Percentiles rank a stretch among this genome's conserved stretches.
phyloP scores from a whole-genome alignment of 1,284 basidiomycete species.

The Ganoderma leucocontextum region DNA sequence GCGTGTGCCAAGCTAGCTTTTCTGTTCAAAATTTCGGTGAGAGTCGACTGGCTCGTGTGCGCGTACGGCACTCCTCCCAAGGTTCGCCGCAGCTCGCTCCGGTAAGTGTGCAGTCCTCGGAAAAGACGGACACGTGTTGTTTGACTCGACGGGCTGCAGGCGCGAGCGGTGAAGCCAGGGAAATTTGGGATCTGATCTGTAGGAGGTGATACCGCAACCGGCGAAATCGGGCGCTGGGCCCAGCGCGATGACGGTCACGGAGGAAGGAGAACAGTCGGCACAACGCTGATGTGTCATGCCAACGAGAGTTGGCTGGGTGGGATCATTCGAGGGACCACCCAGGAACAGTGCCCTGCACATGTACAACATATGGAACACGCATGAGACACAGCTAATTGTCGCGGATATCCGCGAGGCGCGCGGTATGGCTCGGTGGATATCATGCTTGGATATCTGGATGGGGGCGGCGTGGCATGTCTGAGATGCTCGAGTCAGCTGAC shows the following conservation, averaged over 20 bases:
- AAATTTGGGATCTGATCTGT: slow-evolving; percentile 3
- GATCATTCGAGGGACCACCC: slow-evolving; percentile 14
- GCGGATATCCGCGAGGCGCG: slow-evolving; percentile 15
- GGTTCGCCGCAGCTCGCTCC: slow-evolving; percentile 9
- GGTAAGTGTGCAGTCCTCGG: slow-evolving; percentile 2
- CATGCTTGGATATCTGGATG: not conserved
- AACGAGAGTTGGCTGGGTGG: slow-evolving; percentile 24
- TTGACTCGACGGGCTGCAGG: slow-evolving; percentile 6
- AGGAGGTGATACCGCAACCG: not conserved
- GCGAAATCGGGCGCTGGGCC: slow-evolving; percentile 15
- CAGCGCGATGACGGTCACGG: slow-evolving; percentile 20
- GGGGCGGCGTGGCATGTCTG: not conserved
- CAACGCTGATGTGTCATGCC: slow-evolving; percentile 26
- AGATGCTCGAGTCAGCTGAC: not conserved
- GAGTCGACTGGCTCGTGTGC: not conserved
- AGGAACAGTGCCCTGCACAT: slow-evolving; percentile 23
- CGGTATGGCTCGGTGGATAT: slow-evolving; percentile 4
- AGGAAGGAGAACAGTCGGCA: slow-evolving; percentile 12
- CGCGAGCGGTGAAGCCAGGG: slow-evolving; percentile 6
- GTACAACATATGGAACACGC: slow-evolving; percentile 8
- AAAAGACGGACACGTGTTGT: slow-evolving; percentile 16
- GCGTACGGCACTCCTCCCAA: not conserved
- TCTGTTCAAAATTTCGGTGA: not conserved
- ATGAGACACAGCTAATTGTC: slow-evolving; percentile 3
- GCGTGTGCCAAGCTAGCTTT: slow-evolving; percentile 4